Conservation (phyloP, 176 grass and related monocot species). For the Triticum monococcum region DNA sequence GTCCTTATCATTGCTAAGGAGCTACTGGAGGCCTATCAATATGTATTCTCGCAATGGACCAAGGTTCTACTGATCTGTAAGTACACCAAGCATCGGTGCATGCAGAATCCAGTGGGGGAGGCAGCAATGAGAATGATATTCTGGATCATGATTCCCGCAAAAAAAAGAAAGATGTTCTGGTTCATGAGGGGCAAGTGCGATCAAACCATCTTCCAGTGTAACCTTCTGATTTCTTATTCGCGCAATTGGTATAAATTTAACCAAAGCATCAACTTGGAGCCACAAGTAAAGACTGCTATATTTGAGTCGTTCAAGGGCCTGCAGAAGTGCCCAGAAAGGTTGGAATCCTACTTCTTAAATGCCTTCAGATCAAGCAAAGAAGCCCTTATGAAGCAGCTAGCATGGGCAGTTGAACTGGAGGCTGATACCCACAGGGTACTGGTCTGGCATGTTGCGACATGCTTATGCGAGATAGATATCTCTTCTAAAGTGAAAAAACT, state of each 20-base stretch:
- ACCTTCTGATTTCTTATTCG: background rate
- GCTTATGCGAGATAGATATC: background rate
- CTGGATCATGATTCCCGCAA: rapidly evolving
- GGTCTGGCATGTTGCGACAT: slow-evolving; percentile 21
- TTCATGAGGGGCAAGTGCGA: background rate
- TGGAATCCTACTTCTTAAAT: background rate
- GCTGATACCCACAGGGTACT: slow-evolving; percentile 27
- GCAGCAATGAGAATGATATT: background rate
- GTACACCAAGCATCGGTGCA: background rate
- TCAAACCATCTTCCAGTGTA: background rate
- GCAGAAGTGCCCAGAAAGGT: background rate
- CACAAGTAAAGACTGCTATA: background rate
- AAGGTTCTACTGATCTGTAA: background rate
- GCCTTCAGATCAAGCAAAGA: background rate
- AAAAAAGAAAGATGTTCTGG: too few species aligned
- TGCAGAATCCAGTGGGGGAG: rapidly evolving
- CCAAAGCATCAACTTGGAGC: background rate
- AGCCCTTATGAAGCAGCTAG: background rate
- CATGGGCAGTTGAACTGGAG: background rate
- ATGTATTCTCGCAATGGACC: background rate
- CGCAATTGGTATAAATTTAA: too few species aligned
- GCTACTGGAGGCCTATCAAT: background rate
- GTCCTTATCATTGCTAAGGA: background rate
- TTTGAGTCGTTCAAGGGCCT: background rate
- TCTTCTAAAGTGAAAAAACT: background rate